Conservation (phyloP, 2,329 filamentous ascomycete genomes). For the Nannizziopsis barbatae region DNA sequence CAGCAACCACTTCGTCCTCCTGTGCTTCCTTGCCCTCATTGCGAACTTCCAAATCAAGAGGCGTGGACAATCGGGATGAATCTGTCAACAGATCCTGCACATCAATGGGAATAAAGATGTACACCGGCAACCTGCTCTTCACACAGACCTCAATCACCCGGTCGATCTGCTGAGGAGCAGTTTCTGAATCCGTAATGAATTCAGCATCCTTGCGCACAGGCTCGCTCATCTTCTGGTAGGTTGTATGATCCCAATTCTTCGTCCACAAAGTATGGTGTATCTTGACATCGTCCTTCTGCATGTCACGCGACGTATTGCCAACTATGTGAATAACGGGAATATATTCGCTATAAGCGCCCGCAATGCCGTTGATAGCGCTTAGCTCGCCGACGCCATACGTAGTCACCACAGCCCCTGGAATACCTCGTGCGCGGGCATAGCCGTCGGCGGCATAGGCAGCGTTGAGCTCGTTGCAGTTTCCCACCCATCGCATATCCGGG, state of each 20-base stretch:
- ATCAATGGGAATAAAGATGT: slow-evolving; percentile 20
- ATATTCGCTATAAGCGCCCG: slow-evolving; percentile 47
- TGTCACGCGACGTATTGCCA: slow-evolving; percentile 40
- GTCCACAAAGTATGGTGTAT: slow-evolving; percentile 27
- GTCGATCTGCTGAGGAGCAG: slow-evolving; percentile 19
- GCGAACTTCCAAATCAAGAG: slow-evolving; percentile 12
- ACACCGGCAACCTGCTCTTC: slow-evolving; percentile 18
- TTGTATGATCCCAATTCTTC: slow-evolving; percentile 20
- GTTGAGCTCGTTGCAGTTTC: slow-evolving; percentile 50
- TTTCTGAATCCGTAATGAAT: slow-evolving; percentile 19
- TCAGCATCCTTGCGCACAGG: slow-evolving; percentile 17
- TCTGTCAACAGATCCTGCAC: slow-evolving; percentile 15
- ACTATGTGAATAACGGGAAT: slow-evolving; percentile 52
- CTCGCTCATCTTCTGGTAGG: slow-evolving; percentile 17
- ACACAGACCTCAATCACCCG: slow-evolving; percentile 18
- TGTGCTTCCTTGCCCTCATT: slow-evolving; percentile 13
- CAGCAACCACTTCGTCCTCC: slow-evolving; percentile 15
- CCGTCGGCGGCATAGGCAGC: slow-evolving; percentile 39
- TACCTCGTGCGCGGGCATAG: slow-evolving; percentile 45
- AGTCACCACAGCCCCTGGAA: slow-evolving; percentile 38
- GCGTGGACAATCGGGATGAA: slow-evolving; percentile 9
- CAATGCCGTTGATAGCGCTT: slow-evolving; percentile 26
- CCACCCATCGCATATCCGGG: slow-evolving; percentile 35
- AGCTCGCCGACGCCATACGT: slow-evolving; percentile 51
- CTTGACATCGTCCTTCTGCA: slow-evolving; percentile 36